Conservation (phyloP, 75 land plant species). For the Picea sitchensis region DNA sequence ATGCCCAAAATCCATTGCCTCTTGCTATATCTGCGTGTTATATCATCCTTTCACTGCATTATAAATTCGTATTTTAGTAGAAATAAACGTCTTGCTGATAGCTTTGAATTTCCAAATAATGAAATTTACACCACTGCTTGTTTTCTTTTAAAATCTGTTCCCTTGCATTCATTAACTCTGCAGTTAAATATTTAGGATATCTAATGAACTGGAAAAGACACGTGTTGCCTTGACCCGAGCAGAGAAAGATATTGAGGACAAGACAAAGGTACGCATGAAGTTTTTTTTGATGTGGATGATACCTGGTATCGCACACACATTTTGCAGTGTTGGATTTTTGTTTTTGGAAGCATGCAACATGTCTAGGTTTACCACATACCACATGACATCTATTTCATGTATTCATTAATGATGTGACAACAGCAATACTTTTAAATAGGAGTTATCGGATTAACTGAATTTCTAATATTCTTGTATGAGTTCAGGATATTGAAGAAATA, state of each 20-base stretch:
- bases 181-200: neutral
- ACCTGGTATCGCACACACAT: neutral
- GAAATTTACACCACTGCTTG: too few species aligned
- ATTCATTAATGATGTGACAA: neutral
- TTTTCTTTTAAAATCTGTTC: neutral
- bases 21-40: too few species aligned
- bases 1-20: too few species aligned
- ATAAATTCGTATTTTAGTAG: too few species aligned
- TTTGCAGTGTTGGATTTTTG: neutral
- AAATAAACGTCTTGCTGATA: too few species aligned
- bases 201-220: conserved; percentile 17
- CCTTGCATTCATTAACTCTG: neutral
- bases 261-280: conserved; percentile 2
- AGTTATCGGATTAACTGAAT: too few species aligned
- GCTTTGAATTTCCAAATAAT: too few species aligned
- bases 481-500: conserved; percentile 16
- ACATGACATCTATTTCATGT: too few species aligned
- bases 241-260: conserved; percentile 5
- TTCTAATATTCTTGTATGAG: neutral
- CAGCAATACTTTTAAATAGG: neutral
- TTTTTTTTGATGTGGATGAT: neutral
- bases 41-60: too few species aligned
- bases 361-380: too few species aligned
- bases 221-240: conserved; percentile 10
- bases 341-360: neutral